Evolutionary conservation across 306 rosid genomes (phyloP).

Genomic region (Delonix regia): DNA sequence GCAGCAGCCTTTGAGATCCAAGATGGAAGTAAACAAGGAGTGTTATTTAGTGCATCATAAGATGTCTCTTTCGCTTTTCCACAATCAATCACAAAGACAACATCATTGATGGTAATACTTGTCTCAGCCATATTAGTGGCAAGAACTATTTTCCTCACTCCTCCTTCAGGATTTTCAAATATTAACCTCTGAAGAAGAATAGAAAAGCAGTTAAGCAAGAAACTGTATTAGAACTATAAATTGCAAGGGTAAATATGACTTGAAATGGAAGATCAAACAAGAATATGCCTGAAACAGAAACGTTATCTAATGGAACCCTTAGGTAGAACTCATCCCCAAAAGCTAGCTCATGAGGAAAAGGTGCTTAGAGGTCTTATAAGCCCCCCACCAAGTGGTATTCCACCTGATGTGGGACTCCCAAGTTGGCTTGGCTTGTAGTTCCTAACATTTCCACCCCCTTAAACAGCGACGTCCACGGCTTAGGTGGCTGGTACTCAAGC

Average conservation of each 20-base stretch:
- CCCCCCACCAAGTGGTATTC: too few species aligned
- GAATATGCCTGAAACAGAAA: constrained; percentile 7
- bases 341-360: too few species aligned
- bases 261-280: constrained; percentile 17
- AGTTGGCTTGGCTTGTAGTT: too few species aligned
- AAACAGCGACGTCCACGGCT: too few species aligned
- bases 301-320: too few species aligned
- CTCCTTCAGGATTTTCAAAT: constrained; percentile 80
- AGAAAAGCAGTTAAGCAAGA: constrained; percentile 24
- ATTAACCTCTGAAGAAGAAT: constrained; percentile 74
- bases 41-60: constrained; percentile 93
- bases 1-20: constrained; percentile 99
- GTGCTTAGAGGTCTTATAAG: too few species aligned
- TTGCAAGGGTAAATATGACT: constrained; percentile 20
- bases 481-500: too few species aligned
- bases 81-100: constrained; percentile 92
- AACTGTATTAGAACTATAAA: not conserved
- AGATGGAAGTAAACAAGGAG: constrained; percentile 98
- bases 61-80: constrained; percentile 99
- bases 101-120: constrained; percentile 91
- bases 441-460: too few species aligned
- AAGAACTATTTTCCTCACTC: constrained; percentile 89
- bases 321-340: too few species aligned
- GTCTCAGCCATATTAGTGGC: constrained; percentile 99
- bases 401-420: too few species aligned